A percentile compares a stretch with the other conserved stretches of the same genome.
Evolutionary conservation across 495 filamentous ascomycete genomes (phyloP).

Genomic region (Xylaria curta): DNA sequence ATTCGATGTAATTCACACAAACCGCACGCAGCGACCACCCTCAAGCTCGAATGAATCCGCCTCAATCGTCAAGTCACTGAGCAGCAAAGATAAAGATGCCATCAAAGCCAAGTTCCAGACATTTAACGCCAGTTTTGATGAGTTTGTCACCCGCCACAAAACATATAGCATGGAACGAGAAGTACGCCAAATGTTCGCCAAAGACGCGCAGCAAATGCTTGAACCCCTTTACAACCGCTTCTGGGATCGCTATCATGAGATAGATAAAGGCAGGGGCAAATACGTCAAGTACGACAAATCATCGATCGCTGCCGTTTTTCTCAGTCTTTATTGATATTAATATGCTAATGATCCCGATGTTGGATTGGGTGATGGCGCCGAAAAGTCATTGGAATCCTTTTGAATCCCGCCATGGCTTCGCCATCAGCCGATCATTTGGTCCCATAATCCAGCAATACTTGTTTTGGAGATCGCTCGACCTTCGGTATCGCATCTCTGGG

Average conservation of each 20-base stretch:
- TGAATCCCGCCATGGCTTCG: background rate
- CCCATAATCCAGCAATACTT: background rate
- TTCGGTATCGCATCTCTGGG: background rate
- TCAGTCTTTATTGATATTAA: constrained; percentile 50
- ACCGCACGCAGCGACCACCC: constrained; percentile 67
- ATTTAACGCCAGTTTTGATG: constrained; percentile 92
- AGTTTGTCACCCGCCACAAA: constrained; percentile 81
- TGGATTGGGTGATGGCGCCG: background rate
- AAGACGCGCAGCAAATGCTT: constrained; percentile 85
- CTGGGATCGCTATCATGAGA: constrained; percentile 96
- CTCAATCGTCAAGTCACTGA: constrained; percentile 80
- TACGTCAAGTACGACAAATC: constrained; percentile 97
- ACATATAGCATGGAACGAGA: constrained; percentile 83
- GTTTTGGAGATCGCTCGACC: background rate
- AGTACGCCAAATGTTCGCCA: constrained; percentile 75
- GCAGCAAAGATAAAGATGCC: constrained; percentile 88
- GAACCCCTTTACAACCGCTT: constrained; percentile 95
- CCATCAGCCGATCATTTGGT: background rate
- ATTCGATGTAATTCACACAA: constrained; percentile 92
- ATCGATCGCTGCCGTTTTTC: constrained; percentile 61
- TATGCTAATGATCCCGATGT: background rate
- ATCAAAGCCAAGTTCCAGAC: constrained; percentile 93
- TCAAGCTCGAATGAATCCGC: constrained; percentile 72
- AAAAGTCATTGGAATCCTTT: background rate
- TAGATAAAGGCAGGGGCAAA: constrained; percentile 95